Evolutionary conservation across 2,329 filamentous ascomycete genomes (phyloP).

Genomic region (Didymella pomorum): DNA sequence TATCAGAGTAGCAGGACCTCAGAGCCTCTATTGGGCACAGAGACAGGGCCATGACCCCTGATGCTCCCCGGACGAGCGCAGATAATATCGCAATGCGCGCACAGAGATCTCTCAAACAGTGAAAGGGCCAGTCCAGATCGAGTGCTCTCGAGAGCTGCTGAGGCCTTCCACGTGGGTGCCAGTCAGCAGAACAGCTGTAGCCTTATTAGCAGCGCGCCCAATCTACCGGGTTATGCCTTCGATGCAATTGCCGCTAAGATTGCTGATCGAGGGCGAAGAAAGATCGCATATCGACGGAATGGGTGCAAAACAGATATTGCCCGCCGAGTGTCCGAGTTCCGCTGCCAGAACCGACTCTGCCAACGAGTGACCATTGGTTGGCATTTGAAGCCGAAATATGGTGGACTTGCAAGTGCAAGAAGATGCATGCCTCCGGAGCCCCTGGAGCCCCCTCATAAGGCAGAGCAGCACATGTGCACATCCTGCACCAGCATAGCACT

Average conservation of each 20-base stretch:
- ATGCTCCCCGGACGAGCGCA: not conserved
- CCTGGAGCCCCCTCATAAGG: not conserved
- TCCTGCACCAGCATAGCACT: not conserved
- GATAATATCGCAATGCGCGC: not conserved
- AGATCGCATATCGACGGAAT: not conserved
- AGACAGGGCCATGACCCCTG: not conserved
- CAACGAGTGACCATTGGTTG: not conserved
- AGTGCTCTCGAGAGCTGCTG: not conserved
- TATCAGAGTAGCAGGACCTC: not conserved
- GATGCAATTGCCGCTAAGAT: not conserved
- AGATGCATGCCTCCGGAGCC: not conserved
- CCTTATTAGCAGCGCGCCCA: not conserved
- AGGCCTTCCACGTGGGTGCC: constrained; percentile 1
- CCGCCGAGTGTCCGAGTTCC: not conserved
- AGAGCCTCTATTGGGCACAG: not conserved
- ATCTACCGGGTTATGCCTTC: not conserved
- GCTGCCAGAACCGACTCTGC: not conserved
- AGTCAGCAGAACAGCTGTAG: constrained; percentile 1
- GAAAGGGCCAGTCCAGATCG: not conserved
- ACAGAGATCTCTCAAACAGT: not conserved
- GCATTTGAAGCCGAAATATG: not conserved
- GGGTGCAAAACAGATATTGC: not conserved
- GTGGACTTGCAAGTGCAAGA: not conserved
- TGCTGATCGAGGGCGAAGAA: not conserved
- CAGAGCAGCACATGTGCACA: not conserved